Conservation (phyloP, 2,329 filamentous ascomycete species). For the Ophiostoma triangulosporum region DNA sequence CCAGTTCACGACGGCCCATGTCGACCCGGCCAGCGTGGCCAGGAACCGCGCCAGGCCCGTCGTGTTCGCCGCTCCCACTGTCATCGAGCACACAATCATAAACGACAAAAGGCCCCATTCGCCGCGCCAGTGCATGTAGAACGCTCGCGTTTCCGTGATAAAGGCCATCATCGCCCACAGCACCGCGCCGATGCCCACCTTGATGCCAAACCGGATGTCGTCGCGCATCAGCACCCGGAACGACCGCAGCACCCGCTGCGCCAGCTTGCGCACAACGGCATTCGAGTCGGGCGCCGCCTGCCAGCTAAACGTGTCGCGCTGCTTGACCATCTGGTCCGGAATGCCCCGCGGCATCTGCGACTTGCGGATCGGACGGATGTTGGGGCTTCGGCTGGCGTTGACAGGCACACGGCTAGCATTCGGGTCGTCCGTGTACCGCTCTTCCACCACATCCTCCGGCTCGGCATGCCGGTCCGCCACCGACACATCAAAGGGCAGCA, state of each 20-base stretch:
- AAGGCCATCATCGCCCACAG: conserved; percentile 86
- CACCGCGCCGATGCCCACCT: conserved; percentile 81
- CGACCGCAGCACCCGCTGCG: conserved; percentile 31
- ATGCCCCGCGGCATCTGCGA: conserved; percentile 43
- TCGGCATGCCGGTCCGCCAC: neutral
- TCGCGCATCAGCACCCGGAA: conserved; percentile 38
- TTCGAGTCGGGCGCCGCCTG: conserved; percentile 37
- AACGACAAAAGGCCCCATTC: conserved; percentile 96
- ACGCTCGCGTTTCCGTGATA: conserved; percentile 59
- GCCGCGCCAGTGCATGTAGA: conserved; percentile 79
- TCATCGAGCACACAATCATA: conserved; percentile 98
- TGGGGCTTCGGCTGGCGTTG: conserved; percentile 1
- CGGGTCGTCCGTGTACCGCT: neutral
- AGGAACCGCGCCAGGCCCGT: conserved; percentile 77
- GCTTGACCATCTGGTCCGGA: conserved; percentile 36
- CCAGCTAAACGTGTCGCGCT: conserved; percentile 43
- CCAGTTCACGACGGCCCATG: conserved; percentile 67
- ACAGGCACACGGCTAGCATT: neutral
- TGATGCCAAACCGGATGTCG: conserved; percentile 66
- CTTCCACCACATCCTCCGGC: neutral
- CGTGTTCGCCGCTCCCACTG: conserved; percentile 88
- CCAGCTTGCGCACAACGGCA: conserved; percentile 28
- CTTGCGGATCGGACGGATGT: conserved; percentile 35
- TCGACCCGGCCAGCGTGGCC: conserved; percentile 71
- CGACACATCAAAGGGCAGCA: conserved; percentile 21